These are phyloP conservation scores for Xylaria acuta DNA, from an alignment of 495 filamentous ascomycete genomes.

Conservation along the genomic window DNA sequence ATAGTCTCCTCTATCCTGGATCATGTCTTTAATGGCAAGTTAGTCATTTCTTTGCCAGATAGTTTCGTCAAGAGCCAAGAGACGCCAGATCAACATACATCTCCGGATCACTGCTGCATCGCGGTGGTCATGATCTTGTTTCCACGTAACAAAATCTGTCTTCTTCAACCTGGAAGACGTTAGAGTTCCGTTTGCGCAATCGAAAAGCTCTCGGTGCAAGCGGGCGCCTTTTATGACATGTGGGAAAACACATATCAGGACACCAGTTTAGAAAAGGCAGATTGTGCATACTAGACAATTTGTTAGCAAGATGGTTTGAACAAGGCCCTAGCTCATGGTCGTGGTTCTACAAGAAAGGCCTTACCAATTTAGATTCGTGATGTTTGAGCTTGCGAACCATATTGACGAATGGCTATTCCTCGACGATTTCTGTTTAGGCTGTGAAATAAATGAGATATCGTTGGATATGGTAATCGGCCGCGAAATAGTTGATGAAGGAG, in stretches of 20 bases:
- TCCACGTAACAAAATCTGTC: conserved; percentile 94
- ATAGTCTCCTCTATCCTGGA: conserved; percentile 85
- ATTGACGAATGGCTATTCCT: conserved; percentile 31
- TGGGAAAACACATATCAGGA: background rate
- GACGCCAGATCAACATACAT: conserved; percentile 41
- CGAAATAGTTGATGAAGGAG: background rate
- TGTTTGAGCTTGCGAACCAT: conserved; percentile 95
- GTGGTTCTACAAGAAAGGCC: background rate
- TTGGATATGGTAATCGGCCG: background rate
- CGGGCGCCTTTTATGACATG: background rate
- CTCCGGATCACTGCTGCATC: conserved; percentile 78
- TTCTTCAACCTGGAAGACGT: conserved; percentile 66
- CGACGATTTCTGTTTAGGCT: background rate
- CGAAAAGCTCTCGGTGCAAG: background rate
- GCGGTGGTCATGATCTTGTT: conserved; percentile 84
- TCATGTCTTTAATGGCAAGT: conserved; percentile 58
- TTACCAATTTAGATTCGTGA: conserved; percentile 71
- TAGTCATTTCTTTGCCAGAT: background rate
- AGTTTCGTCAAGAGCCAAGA: background rate
- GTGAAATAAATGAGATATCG: too few species aligned
- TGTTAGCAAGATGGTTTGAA: conserved; percentile 17
- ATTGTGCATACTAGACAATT: conserved; percentile 26
- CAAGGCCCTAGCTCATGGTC: background rate
- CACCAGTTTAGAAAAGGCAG: background rate
- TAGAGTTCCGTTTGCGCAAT: conserved; percentile 50